phyloP scores from a whole-genome alignment of 768 basidiomycete genomes.

The Sarcodon sp. region DNA sequence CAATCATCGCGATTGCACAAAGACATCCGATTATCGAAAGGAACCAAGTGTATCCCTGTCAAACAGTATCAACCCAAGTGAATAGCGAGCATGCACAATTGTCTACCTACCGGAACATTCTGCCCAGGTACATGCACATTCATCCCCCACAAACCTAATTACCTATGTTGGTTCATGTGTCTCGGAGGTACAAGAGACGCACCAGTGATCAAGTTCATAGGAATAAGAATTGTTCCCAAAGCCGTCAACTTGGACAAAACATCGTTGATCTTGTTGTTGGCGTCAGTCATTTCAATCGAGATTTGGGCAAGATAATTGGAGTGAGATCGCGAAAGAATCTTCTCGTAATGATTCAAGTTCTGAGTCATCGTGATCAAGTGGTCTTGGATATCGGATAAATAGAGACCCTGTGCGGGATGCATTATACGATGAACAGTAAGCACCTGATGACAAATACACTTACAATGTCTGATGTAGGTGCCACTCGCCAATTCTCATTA shows the following conservation, averaged over 20 bases:
- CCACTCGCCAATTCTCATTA: slow-evolving; percentile 97
- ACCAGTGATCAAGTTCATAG: slow-evolving; percentile 96
- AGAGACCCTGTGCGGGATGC: slow-evolving; percentile 68
- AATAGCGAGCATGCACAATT: background rate
- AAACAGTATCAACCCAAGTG: slow-evolving; percentile 1
- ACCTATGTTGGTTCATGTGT: background rate
- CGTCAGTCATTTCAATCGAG: slow-evolving; percentile 99
- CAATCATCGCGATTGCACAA: slow-evolving; percentile 69
- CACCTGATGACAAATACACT: slow-evolving; percentile 11
- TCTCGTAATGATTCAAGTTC: slow-evolving; percentile 98
- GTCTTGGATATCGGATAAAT: slow-evolving; percentile 94
- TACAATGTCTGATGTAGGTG: slow-evolving; percentile 95
- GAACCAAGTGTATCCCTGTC: slow-evolving; percentile 68
- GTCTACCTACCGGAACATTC: slow-evolving; percentile 27
- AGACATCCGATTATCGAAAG: slow-evolving; percentile 72
- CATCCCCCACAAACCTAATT: slow-evolving; percentile 88
- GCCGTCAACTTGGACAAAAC: slow-evolving; percentile 96
- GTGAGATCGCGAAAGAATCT: slow-evolving; percentile 96
- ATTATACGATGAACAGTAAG: background rate
- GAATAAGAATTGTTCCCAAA: slow-evolving; percentile 93
- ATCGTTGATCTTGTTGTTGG: slow-evolving; percentile 99
- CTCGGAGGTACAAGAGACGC: slow-evolving; percentile 7
- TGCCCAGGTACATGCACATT: slow-evolving; percentile 96
- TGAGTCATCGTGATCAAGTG: slow-evolving; percentile 99
- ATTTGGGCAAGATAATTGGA: slow-evolving; percentile 99